A percentile compares a stretch with the other conserved stretches of the same genome.
phyloP scores from a whole-genome alignment of 345 rosid genomes.

The Sonneratia alba region DNA sequence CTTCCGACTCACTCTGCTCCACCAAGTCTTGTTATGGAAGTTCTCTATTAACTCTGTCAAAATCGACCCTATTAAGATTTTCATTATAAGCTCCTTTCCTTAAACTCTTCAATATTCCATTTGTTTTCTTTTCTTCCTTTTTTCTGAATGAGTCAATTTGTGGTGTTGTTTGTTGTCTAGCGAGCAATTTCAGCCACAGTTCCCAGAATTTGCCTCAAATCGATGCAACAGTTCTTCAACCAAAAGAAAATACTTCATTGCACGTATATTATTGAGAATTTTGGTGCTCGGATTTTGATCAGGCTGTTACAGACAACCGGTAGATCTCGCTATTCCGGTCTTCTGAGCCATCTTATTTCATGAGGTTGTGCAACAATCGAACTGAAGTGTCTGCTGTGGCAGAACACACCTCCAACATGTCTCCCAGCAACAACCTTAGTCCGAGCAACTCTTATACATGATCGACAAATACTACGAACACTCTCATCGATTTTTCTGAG shows the following conservation, averaged over 20 bases:
- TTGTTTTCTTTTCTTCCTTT: too few species aligned
- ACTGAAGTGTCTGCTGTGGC: background rate
- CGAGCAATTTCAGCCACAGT: background rate
- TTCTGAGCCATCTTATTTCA: background rate
- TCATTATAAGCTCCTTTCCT: background rate
- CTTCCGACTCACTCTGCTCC: too few species aligned
- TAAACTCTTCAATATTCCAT: too few species aligned
- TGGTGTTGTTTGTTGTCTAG: background rate
- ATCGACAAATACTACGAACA: too few species aligned
- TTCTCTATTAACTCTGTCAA: background rate
- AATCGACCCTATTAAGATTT: background rate
- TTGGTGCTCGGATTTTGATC: background rate
- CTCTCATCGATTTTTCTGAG: too few species aligned
- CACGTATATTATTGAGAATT: background rate
- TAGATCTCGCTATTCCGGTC: background rate
- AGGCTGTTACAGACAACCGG: background rate
- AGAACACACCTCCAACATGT: background rate
- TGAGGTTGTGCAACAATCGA: background rate
- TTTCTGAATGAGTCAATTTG: background rate
- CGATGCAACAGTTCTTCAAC: background rate
- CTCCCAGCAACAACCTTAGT: too few species aligned
- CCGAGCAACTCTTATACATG: too few species aligned
- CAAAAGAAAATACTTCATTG: background rate
- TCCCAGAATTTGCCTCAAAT: background rate
- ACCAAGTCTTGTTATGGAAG: background rate